These are phyloP conservation scores for Chenopodium suecicum DNA, from an alignment of 148 eudicot species.

Conservation along the genomic window DNA sequence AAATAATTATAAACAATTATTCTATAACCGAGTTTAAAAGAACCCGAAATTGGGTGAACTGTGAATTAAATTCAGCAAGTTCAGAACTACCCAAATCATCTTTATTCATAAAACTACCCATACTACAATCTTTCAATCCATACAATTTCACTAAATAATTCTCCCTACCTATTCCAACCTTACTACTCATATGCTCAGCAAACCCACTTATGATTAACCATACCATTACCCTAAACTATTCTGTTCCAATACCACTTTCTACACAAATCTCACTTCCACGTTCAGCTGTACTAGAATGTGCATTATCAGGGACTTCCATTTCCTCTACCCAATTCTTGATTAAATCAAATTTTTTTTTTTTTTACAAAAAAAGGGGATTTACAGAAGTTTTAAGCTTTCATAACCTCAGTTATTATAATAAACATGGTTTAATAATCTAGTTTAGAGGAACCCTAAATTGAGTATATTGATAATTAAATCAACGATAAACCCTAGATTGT, in stretches of 20 bases:
- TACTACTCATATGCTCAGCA: constrained; percentile 12
- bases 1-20: too few relatives aligned
- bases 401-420: too few relatives aligned
- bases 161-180: constrained; percentile 6
- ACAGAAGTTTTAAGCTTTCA: too few relatives aligned
- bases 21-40: too few relatives aligned
- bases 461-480: too few relatives aligned
- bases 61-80: background rate
- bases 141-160: constrained; percentile 6
- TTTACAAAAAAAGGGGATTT: too few relatives aligned
- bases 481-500: too few relatives aligned
- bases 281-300: constrained; percentile 13
- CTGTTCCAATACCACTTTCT: constrained; percentile 4
- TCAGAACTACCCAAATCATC: constrained; percentile 4
- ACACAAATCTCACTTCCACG: constrained; percentile 18
- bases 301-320: constrained; percentile 28
- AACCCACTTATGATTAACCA: constrained; percentile 13
- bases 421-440: too few relatives aligned
- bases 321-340: constrained; percentile 55
- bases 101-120: constrained; percentile 4
- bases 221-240: background rate
- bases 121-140: constrained; percentile 4
- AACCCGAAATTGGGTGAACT: too few relatives aligned
- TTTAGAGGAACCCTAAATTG: too few relatives aligned
- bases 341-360: constrained; percentile 45